phyloP scores from a whole-genome alignment of 2,329 filamentous ascomycete genomes.

The Orbilia quercus region DNA sequence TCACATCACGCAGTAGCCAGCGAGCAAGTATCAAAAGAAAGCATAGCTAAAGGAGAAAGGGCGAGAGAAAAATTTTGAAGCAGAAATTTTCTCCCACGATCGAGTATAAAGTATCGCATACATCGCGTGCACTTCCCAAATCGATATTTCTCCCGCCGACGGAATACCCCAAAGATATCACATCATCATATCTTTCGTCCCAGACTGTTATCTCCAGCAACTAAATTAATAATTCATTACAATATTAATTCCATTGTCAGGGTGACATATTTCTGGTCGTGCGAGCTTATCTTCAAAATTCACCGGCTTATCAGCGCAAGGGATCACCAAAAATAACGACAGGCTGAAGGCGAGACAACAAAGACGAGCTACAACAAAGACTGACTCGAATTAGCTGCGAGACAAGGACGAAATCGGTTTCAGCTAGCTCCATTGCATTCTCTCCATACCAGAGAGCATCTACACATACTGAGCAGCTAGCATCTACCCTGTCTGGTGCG shows the following conservation, averaged over 20 bases:
- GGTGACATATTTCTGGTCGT: conserved; percentile 38
- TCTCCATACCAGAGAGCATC: conserved; percentile 17
- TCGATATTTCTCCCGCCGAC: neutral
- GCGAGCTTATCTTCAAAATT: conserved; percentile 51
- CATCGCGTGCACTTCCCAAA: conserved; percentile 56
- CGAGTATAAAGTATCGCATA: too few species aligned
- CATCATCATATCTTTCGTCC: too few species aligned
- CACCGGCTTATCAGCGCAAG: conserved; percentile 50
- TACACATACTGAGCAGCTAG: conserved; percentile 16
- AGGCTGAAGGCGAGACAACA: conserved; percentile 28
- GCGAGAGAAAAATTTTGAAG: conserved; percentile 8
- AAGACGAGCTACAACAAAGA: neutral
- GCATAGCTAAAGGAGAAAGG: conserved; percentile 5
- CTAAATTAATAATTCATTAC: too few species aligned
- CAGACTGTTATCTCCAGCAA: conserved; percentile 27
- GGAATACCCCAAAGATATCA: neutral
- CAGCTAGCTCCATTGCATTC: conserved; percentile 3
- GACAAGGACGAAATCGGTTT: conserved; percentile 11
- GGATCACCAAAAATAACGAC: conserved; percentile 54
- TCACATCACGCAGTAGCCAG: conserved; percentile 15
- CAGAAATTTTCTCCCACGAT: conserved; percentile 21
- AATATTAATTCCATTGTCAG: too few species aligned
- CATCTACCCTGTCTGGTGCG: conserved; percentile 42
- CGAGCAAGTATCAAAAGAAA: conserved; percentile 25
- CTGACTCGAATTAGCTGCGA: conserved; percentile 22